Evolutionary conservation across 768 basidiomycete species (phyloP).

Genomic region (Mycena metata): DNA sequence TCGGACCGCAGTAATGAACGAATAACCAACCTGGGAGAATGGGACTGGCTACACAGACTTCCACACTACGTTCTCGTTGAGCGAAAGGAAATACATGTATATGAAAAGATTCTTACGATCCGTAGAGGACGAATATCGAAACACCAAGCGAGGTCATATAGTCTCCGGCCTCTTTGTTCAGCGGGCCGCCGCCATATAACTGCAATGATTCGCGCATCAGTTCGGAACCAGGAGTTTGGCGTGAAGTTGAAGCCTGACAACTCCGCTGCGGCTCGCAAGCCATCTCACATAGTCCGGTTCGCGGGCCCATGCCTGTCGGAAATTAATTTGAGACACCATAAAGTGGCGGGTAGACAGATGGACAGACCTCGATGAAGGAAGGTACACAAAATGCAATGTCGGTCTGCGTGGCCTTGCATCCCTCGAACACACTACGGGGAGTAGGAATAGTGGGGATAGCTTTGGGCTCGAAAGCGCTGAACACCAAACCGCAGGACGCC

Average conservation of each 20-base stretch:
- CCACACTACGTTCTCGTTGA: constrained; percentile 16
- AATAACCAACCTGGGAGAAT: constrained; percentile 28
- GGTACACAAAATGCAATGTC: constrained; percentile 47
- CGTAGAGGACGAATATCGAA: constrained; percentile 48
- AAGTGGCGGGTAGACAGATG: background rate
- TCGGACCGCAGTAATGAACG: no score
- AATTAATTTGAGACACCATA: background rate
- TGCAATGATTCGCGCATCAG: constrained; percentile 27
- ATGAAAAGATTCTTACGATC: constrained; percentile 44
- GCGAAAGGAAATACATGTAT: background rate
- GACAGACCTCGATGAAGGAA: constrained; percentile 46
- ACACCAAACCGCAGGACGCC: constrained; percentile 42
- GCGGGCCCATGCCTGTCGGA: background rate
- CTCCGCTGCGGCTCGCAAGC: no score
- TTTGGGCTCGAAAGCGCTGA: constrained; percentile 44
- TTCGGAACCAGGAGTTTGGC: no score
- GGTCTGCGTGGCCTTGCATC: constrained; percentile 37
- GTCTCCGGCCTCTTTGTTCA: constrained; percentile 55
- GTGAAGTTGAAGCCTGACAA: no score
- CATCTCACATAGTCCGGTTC: no score
- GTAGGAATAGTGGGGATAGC: constrained; percentile 43
- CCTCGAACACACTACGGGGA: constrained; percentile 41
- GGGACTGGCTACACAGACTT: constrained; percentile 31
- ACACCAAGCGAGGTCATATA: constrained; percentile 50
- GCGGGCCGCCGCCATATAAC: constrained; percentile 55